Evolutionary conservation across 768 basidiomycete species (phyloP).

Genomic region (Hericium coralloides): DNA sequence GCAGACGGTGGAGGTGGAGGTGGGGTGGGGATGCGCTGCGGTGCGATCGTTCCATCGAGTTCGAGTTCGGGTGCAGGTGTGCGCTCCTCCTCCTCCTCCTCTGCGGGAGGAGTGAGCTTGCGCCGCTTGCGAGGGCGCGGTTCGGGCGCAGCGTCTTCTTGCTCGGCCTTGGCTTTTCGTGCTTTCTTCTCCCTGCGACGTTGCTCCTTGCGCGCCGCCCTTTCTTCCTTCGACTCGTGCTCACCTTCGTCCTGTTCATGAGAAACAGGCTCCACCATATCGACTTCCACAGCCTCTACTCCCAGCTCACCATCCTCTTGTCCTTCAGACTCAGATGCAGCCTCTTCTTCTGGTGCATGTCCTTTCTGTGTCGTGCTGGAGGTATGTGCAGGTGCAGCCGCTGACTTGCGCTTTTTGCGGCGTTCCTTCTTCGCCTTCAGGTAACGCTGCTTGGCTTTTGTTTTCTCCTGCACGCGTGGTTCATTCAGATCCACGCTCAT

Average conservation of each 20-base stretch:
- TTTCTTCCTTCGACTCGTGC: background rate
- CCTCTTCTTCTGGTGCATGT: constrained; percentile 9
- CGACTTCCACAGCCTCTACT: background rate
- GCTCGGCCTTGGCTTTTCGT: constrained; percentile 3
- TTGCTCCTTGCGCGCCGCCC: background rate
- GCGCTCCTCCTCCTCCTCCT: background rate
- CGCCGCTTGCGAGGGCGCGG: constrained; percentile 36
- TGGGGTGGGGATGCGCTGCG: background rate
- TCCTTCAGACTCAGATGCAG: constrained; percentile 12
- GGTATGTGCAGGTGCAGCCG: constrained; percentile 18
- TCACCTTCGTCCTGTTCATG: background rate
- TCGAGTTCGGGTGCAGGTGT: background rate
- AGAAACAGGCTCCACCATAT: background rate
- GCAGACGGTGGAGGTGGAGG: constrained; percentile 24
- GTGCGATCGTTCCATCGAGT: background rate
- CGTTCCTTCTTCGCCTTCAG: constrained; percentile 63
- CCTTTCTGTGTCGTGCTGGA: constrained; percentile 15
- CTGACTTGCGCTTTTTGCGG: constrained; percentile 40
- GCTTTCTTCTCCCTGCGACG: constrained; percentile 7
- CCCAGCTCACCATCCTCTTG: constrained; percentile 7
- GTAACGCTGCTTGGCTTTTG: constrained; percentile 66
- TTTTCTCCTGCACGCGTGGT: constrained; percentile 38
- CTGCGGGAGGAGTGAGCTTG: background rate
- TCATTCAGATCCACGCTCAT: background rate
- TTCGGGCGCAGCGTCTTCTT: constrained; percentile 1